Conservation (phyloP, 108 stramenopile species). For the Cyclotella baltica region DNA sequence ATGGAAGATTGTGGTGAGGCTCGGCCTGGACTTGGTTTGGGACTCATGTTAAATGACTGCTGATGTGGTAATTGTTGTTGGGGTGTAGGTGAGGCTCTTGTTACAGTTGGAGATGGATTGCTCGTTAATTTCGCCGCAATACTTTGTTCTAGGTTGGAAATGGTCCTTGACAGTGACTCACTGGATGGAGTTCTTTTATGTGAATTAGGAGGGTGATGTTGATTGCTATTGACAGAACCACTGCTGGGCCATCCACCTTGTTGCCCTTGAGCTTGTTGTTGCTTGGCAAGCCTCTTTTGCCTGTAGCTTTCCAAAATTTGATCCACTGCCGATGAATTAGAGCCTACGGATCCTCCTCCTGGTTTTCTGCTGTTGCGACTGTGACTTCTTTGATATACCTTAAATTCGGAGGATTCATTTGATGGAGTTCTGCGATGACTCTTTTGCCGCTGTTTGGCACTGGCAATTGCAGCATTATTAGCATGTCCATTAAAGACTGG, state of each 20-base stretch:
- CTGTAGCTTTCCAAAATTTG: slow-evolving; percentile 50
- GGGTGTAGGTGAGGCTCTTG: neutral
- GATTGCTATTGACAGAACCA: neutral
- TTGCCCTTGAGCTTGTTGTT: no score
- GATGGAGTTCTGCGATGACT: slow-evolving; percentile 24
- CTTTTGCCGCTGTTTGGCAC: neutral
- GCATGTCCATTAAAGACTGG: neutral
- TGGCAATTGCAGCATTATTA: neutral
- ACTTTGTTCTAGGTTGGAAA: slow-evolving; percentile 9
- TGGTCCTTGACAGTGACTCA: slow-evolving; percentile 1
- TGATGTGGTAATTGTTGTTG: neutral
- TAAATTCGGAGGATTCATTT: slow-evolving; percentile 20
- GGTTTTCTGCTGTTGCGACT: slow-evolving; percentile 11
- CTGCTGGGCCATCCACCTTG: neutral
- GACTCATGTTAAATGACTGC: neutral
- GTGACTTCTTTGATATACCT: slow-evolving; percentile 8
- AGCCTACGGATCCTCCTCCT: slow-evolving; percentile 33
- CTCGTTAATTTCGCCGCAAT: neutral
- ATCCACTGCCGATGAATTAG: slow-evolving; percentile 51
- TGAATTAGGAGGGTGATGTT: slow-evolving; percentile 1
- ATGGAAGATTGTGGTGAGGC: slow-evolving; percentile 25
- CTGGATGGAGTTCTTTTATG: slow-evolving; percentile 5
- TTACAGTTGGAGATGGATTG: neutral
- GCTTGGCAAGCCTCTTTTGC: slow-evolving; percentile 40
- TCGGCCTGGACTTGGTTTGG: neutral